Conservation (phyloP, 2,329 filamentous ascomycete genomes). For the Diaporthe batatas region DNA sequence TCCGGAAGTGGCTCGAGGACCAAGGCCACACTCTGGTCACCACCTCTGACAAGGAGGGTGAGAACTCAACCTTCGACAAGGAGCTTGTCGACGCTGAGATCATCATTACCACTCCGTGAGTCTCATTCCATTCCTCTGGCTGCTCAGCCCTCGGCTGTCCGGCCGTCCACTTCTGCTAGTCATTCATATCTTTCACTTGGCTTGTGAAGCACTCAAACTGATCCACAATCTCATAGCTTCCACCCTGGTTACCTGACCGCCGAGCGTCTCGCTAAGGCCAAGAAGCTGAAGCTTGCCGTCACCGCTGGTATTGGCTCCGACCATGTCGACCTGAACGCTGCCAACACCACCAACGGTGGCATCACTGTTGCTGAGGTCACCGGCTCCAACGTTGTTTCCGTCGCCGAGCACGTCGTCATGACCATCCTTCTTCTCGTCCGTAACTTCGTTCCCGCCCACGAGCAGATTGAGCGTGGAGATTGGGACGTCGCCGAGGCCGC, state of each 20-base stretch:
- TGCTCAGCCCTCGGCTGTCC: neutral
- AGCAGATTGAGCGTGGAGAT: conserved; percentile 88
- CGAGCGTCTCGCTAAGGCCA: conserved; percentile 95
- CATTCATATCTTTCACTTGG: neutral
- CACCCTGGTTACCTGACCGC: conserved; percentile 98
- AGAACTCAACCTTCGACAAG: conserved; percentile 92
- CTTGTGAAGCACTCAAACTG: neutral
- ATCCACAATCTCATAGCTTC: conserved; percentile 71
- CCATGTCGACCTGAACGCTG: conserved; percentile 96
- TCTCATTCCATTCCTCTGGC: neutral
- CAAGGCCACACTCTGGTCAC: conserved; percentile 97
- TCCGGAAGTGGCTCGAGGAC: conserved; percentile 97
- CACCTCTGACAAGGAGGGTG: conserved; percentile 96
- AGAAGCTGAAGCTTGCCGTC: conserved; percentile 98
- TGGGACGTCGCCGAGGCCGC: conserved; percentile 97
- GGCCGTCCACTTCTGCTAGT: too few species aligned
- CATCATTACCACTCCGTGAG: conserved; percentile 98
- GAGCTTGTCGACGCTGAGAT: conserved; percentile 97
- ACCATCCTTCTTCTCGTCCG: conserved; percentile 95
- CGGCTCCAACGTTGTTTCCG: conserved; percentile 97
- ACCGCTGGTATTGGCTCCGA: conserved; percentile 98
- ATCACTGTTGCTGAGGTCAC: conserved; percentile 98
- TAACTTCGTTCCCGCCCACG: conserved; percentile 98
- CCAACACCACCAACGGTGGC: conserved; percentile 98
- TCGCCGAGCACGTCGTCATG: conserved; percentile 99